Base-by-base conservation (phyloP, 2,329 filamentous ascomycete species). In the Trichoderma oligosporum region DNA sequence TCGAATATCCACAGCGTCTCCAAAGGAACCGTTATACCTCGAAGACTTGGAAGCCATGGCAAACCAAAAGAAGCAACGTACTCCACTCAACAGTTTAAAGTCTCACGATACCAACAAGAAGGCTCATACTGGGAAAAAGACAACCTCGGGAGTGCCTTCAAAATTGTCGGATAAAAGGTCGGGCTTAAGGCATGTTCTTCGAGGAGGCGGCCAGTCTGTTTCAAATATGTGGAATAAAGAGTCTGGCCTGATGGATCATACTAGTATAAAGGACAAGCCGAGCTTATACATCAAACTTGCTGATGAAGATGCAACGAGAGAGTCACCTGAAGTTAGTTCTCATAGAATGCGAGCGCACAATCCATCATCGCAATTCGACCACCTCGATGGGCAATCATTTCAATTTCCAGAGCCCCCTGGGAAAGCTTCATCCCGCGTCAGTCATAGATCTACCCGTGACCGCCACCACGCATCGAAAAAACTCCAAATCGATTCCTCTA, bases 401-500 rank as follows among this genome's bases (percentile, higher is more conserved):
- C 58, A 66, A 24, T 66, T 64, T 6, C 64, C 68, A 7, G 69
- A 70, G 3, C 67, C 63, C 1, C 63, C 70, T 2, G 66, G 70
- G 11, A 70, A 74, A 25, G 75, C 70, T 45, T 73, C 76, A 4
- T 81, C 79, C 0, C 70, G 76, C 25, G 59, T 78, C 33, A 79
- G 78, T 44, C 79, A 77, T 60, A 73, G 81, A 11, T 78, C 81
- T 0, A 68, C 81, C 3, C 77, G 78, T 35, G 78, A 83, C 47
- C 73, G 71, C 24, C 74, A 77, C 4, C 75, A 79, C 20, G 78
- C 81, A 61, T 85, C 82, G 0, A 66, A 82, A 11, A 73, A 82
- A 4, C 84, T 82, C 0, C 74, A 81, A 49, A 80, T 80, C 1
- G 82, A 84, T 56, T 78, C 79, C 0, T 81, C 78, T 58, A 81